These are phyloP conservation scores for Neolentinus lepideus DNA, from an alignment of 1,284 basidiomycete species.

Conservation along the genomic window DNA sequence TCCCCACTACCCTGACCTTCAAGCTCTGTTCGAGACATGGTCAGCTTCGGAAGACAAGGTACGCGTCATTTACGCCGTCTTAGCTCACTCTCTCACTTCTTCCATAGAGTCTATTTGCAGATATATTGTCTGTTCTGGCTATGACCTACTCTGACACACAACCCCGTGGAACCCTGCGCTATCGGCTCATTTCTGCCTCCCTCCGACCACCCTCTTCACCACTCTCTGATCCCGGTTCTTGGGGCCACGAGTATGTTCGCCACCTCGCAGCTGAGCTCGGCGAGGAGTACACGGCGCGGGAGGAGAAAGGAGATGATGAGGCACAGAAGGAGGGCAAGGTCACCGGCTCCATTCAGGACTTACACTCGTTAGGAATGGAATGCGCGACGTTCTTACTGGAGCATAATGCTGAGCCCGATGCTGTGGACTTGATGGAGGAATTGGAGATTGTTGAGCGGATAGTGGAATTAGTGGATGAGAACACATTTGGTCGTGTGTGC, in stretches of 20 bases:
- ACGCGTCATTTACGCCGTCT: constrained; percentile 10
- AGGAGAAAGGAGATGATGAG: constrained; percentile 20
- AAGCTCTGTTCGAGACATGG: constrained; percentile 80
- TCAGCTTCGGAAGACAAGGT: constrained; percentile 75
- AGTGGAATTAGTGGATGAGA: constrained; percentile 72
- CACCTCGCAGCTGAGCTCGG: constrained; percentile 96
- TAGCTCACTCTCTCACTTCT: constrained; percentile 8
- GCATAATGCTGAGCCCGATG: constrained; percentile 98
- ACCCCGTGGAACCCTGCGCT: constrained; percentile 90
- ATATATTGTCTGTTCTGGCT: constrained; percentile 97
- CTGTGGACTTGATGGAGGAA: constrained; percentile 94
- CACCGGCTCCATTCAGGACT: constrained; percentile 60
- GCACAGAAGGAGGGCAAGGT: constrained; percentile 16
- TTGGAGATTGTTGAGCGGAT: constrained; percentile 87
- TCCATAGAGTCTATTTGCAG: constrained; percentile 85
- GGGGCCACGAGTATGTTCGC: constrained; percentile 99
- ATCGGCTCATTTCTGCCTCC: constrained; percentile 80
- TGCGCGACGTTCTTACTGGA: constrained; percentile 89
- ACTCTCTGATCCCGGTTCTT: constrained; percentile 85
- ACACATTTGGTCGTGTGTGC: constrained; percentile 92
- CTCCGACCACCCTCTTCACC: constrained; percentile 56
- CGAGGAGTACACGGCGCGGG: constrained; percentile 77
- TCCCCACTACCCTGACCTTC: constrained; percentile 89
- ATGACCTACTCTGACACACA: constrained; percentile 99
- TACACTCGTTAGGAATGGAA: constrained; percentile 75